A percentile compares a stretch with the other conserved stretches of the same genome.
phyloP scores from a whole-genome alignment of 345 rosid genomes.

The Arabidopsis arenosa region DNA sequence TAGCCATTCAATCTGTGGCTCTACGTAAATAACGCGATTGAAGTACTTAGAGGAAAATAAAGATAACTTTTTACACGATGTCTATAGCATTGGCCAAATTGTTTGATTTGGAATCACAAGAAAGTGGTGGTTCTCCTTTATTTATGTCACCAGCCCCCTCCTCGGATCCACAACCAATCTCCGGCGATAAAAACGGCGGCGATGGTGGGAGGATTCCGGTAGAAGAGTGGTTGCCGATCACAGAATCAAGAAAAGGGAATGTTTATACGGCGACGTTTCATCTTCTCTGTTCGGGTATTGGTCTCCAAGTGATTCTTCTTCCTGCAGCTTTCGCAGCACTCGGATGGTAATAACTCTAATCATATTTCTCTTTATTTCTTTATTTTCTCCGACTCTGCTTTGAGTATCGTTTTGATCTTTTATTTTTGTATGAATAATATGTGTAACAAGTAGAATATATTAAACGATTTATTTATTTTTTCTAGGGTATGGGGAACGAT shows the following conservation, averaged over 20 bases:
- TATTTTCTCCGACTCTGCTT: neutral
- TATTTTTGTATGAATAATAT: neutral
- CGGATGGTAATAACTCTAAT: slow-evolving; percentile 67
- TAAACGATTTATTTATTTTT: slow-evolving; percentile 8
- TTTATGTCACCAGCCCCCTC: slow-evolving; percentile 35
- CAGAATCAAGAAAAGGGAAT: slow-evolving; percentile 88
- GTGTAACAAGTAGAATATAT: too few relatives aligned
- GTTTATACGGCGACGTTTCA: slow-evolving; percentile 81
- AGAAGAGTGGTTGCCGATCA: slow-evolving; percentile 82
- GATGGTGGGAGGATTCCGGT: slow-evolving; percentile 33
- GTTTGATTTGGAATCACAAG: slow-evolving; percentile 42
- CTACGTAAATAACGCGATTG: slow-evolving; percentile 29
- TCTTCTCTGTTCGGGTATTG: slow-evolving; percentile 84
- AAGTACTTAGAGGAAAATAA: neutral
- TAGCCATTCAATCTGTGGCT: slow-evolving; percentile 10
- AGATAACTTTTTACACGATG: slow-evolving; percentile 22
- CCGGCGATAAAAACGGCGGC: slow-evolving; percentile 31
- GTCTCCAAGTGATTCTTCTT: slow-evolving; percentile 83
- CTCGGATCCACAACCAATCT: slow-evolving; percentile 28
- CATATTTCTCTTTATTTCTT: neutral
- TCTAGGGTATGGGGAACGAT: slow-evolving; percentile 80
- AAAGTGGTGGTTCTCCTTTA: slow-evolving; percentile 36
- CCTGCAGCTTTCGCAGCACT: slow-evolving; percentile 85
- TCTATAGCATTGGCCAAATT: neutral
- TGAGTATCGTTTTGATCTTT: neutral